phyloP scores from a whole-genome alignment of 257 asterid genomes.

The Solanum tacnaense region DNA sequence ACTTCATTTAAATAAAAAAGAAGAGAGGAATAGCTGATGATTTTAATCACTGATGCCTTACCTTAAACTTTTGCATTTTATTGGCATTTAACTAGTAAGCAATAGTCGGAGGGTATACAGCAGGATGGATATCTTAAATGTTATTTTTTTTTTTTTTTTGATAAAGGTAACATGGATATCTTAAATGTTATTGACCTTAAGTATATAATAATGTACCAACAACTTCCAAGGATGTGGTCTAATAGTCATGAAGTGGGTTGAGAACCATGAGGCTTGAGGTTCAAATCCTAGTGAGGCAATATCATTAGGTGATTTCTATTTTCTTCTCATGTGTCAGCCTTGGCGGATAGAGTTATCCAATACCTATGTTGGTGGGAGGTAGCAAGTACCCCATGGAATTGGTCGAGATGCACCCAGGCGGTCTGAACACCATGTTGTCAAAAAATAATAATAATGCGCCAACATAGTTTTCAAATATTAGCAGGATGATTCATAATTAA shows the following conservation, averaged over 20 bases:
- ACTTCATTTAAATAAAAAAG: not conserved
- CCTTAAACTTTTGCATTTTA: not conserved
- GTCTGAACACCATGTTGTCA: not conserved
- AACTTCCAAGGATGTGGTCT: not conserved
- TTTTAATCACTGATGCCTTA: not conserved
- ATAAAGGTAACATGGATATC: too few relatives aligned
- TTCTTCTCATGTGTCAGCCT: not conserved
- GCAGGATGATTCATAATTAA: not conserved
- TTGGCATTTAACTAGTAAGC: not conserved
- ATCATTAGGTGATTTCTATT: not conserved
- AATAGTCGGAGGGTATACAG: not conserved
- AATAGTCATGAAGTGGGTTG: not conserved
- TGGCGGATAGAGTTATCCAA: not conserved
- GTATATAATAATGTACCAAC: not conserved
- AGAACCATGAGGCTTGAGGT: not conserved
- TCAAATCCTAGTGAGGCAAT: not conserved
- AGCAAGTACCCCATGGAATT: not conserved
- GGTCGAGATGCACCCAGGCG: not conserved
- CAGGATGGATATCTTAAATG: not conserved
- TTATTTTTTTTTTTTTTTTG: too few relatives aligned
- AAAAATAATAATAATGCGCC: not conserved
- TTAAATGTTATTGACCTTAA: not conserved
- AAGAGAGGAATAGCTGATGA: not conserved
- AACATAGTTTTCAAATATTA: not conserved
- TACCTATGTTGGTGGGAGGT: not conserved